phyloP scores from a whole-genome alignment of 805 yeast genomes.

The Maudiozyma serrabonitensis region DNA sequence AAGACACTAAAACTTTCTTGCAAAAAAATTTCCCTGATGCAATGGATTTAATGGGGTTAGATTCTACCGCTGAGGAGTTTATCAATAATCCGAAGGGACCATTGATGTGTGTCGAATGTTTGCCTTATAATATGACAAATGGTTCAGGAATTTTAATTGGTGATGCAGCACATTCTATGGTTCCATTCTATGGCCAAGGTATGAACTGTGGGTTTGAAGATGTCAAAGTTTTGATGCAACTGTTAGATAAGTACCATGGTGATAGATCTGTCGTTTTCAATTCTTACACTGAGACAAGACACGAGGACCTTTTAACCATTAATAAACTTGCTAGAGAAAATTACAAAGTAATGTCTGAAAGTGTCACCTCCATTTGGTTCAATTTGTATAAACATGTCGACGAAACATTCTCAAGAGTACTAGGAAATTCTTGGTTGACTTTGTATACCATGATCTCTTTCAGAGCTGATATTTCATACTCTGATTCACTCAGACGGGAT shows the following conservation, averaged over 20 bases:
- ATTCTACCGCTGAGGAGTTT: slow-evolving; percentile 41
- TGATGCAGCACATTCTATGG: slow-evolving; percentile 95
- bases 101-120: slow-evolving; percentile 61
- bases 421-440: slow-evolving; percentile 69
- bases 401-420: slow-evolving; percentile 44
- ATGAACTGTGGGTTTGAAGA: slow-evolving; percentile 96
- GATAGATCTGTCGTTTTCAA: slow-evolving; percentile 43
- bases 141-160: slow-evolving; percentile 61
- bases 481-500: slow-evolving; percentile 50
- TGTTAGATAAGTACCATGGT: slow-evolving; percentile 32
- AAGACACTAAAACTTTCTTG: slow-evolving; percentile 47
- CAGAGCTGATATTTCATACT: slow-evolving; percentile 70
- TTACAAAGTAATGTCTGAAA: slow-evolving; percentile 79
- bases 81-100: slow-evolving; percentile 62
- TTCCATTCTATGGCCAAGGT: slow-evolving; percentile 96
- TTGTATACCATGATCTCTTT: slow-evolving; percentile 89
- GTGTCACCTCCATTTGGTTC: slow-evolving; percentile 55
- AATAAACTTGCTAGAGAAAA: slow-evolving; percentile 70
- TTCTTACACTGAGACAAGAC: slow-evolving; percentile 45
- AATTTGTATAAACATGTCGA: slow-evolving; percentile 62
- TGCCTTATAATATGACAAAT: slow-evolving; percentile 58
- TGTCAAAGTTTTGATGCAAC: slow-evolving; percentile 53
- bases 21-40: slow-evolving; percentile 64
- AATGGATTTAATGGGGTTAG: slow-evolving; percentile 51
- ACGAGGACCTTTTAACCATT: slow-evolving; percentile 64